These are phyloP conservation scores for Bauhinia variegata DNA, from an alignment of 306 rosid species.

Conservation along the genomic window DNA sequence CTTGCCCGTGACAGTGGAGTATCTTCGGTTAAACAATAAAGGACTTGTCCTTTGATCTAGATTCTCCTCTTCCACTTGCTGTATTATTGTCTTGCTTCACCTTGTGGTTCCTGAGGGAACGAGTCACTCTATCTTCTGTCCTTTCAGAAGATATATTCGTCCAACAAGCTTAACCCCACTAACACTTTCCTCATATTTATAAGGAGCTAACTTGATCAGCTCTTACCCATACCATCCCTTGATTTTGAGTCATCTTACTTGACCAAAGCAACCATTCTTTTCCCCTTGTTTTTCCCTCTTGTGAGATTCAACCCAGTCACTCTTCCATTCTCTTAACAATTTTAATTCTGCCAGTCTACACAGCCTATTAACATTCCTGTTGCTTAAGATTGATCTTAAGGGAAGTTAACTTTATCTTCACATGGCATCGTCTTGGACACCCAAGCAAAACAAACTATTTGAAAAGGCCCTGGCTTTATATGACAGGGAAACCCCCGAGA, in stretches of 20 bases:
- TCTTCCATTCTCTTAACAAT: not conserved
- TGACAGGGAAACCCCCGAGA: slow-evolving; percentile 61
- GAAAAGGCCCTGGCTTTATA: slow-evolving; percentile 57
- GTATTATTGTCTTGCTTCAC: not conserved
- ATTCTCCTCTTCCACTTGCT: too few species aligned
- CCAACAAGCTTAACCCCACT: slow-evolving; percentile 57
- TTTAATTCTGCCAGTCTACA: not conserved
- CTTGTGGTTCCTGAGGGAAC: slow-evolving; percentile 52
- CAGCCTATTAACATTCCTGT: not conserved
- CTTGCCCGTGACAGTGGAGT: too few species aligned
- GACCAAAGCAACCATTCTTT: slow-evolving; percentile 14
- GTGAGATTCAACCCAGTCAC: slow-evolving; percentile 22
- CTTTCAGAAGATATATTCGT: slow-evolving; percentile 56
- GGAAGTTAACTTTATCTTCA: too few species aligned
- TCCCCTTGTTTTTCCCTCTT: not conserved
- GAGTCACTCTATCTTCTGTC: slow-evolving; percentile 54
- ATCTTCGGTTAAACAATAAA: too few species aligned
- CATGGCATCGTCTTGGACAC: slow-evolving; percentile 65
- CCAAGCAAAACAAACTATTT: slow-evolving; percentile 53
- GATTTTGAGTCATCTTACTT: too few species aligned
- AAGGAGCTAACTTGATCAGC: slow-evolving; percentile 42
- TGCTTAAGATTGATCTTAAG: not conserved
- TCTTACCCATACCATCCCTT: slow-evolving; percentile 38
- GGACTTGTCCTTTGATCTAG: too few species aligned
- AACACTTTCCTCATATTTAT: slow-evolving; percentile 50